These are phyloP conservation scores for Colletotrichum camelliae DNA, from an alignment of 2,329 filamentous ascomycete genomes.

Conservation along the genomic window DNA sequence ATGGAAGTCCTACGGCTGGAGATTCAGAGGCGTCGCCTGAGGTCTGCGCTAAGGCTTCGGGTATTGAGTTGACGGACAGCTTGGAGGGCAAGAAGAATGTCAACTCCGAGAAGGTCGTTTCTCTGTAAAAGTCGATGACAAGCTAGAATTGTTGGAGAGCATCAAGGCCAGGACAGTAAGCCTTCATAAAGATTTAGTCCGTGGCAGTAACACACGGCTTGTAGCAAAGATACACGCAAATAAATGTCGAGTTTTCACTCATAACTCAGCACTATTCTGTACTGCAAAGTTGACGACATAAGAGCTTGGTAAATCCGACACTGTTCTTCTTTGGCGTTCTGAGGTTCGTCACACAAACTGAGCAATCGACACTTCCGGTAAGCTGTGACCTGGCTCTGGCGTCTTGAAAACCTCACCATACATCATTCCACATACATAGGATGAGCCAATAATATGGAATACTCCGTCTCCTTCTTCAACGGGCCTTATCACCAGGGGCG, in stretches of 20 bases:
- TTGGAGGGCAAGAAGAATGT: background rate
- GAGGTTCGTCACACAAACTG: background rate
- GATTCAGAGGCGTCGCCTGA: background rate
- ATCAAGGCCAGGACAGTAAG: fast-evolving
- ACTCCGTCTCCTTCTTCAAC: background rate
- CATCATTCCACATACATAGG: background rate
- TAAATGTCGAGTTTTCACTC: background rate
- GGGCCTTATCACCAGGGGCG: background rate
- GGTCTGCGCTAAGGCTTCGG: background rate
- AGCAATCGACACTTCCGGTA: background rate
- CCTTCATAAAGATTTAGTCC: fast-evolving
- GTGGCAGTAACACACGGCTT: background rate
- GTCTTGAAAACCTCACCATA: background rate
- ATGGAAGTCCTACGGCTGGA: background rate
- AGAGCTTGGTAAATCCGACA: background rate
- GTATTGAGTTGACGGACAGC: background rate
- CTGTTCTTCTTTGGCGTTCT: fast-evolving
- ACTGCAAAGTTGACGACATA: fast-evolving
- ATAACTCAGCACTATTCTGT: fast-evolving
- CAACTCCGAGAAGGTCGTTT: background rate
- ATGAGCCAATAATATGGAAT: background rate
- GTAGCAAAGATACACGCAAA: background rate
- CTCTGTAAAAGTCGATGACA: background rate
- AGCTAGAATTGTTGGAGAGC: fast-evolving
- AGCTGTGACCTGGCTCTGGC: background rate